A percentile compares a stretch with the other conserved stretches of the same genome.
Evolutionary conservation across 1,284 basidiomycete species (phyloP).

Genomic region (Cronartium quercuum): DNA sequence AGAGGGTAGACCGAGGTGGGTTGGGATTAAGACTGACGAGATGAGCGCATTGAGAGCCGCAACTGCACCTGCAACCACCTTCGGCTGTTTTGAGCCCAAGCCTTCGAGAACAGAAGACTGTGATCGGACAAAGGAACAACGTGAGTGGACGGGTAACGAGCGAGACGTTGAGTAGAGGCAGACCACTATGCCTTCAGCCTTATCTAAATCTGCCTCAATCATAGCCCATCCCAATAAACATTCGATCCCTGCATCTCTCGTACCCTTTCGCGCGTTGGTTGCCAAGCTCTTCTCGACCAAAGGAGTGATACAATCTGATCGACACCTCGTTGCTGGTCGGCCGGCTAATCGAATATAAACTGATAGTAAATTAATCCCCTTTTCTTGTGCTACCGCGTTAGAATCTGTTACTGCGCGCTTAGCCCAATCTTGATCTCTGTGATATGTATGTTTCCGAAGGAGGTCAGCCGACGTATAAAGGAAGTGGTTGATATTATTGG

Average conservation of each 20-base stretch:
- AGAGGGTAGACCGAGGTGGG: background rate
- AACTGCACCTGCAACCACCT: constrained; percentile 77
- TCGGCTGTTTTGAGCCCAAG: constrained; percentile 86
- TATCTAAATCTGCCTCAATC: constrained; percentile 73
- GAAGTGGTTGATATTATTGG: background rate
- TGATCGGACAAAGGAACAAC: constrained; percentile 40
- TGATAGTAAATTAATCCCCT: constrained; percentile 79
- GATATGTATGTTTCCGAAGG: background rate
- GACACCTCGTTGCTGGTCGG: constrained; percentile 64
- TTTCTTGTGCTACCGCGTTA: constrained; percentile 97
- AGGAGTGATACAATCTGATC: constrained; percentile 74
- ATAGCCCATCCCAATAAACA: constrained; percentile 35
- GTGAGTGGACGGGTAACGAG: background rate
- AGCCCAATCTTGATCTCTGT: constrained; percentile 27
- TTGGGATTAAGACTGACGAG: constrained; percentile 52
- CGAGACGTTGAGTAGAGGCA: constrained; percentile 51
- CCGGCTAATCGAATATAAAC: constrained; percentile 85
- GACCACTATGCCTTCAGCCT: constrained; percentile 78
- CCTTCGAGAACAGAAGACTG: constrained; percentile 79
- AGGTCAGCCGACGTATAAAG: background rate
- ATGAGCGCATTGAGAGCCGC: constrained; percentile 72
- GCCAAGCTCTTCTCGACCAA: constrained; percentile 95
- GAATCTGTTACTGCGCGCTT: constrained; percentile 59
- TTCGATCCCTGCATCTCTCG: background rate
- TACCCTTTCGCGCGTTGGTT: constrained; percentile 49